Evolutionary conservation across 78 protist genomes (phyloP), one percentile per base, ranked within the genome.

Genomic region (Guillardia theta): DNA sequence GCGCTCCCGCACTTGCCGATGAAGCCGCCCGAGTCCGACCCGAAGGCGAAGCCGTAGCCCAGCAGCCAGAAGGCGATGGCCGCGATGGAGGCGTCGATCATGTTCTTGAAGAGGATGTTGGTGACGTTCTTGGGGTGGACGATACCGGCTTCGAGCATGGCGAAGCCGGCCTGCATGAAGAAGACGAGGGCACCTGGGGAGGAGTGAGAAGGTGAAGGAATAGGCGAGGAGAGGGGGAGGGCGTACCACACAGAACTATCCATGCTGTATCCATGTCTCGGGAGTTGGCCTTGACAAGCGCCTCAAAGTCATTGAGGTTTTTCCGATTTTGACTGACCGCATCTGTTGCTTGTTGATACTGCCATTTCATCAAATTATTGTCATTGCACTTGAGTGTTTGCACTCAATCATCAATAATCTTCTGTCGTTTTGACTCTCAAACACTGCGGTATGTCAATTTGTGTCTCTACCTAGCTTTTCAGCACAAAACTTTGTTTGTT

Each of bases 71-170:
- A 53, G 62, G 33, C 12, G 62, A 53, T 53, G 18, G 33, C 62
- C 62, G 62, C 62, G 80, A 64, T 64, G 80, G 80, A 22, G 0
- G 43, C 80, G 80, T 30, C n/a, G 39, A 22, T 30, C 43, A 30
- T 30, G 80, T 64, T 30, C 70, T 58, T 58, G 45, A 62, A 21
- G 53, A 62, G 58, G 37, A 88, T 46, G 93, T 88, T 48, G 92
- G 47, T 21, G n/a, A 47, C 62, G 64, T 87, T 87, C 92, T 87
- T 87, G 36, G 92, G 47, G 64, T 37, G 92, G 6, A 87, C 83
- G 22, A 70, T 70, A 43, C 83, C 83, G 33, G 83, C 83, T 43
- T 24, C 83, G 83, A 58, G 70, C 70, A 58, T 58, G 70, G 70
- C 70, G 27, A 58, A 58, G 2, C 70, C 70, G 27, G 70, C 70